Conservation (phyloP, 1,284 basidiomycete species). For the Ceratobasidium sp. region DNA sequence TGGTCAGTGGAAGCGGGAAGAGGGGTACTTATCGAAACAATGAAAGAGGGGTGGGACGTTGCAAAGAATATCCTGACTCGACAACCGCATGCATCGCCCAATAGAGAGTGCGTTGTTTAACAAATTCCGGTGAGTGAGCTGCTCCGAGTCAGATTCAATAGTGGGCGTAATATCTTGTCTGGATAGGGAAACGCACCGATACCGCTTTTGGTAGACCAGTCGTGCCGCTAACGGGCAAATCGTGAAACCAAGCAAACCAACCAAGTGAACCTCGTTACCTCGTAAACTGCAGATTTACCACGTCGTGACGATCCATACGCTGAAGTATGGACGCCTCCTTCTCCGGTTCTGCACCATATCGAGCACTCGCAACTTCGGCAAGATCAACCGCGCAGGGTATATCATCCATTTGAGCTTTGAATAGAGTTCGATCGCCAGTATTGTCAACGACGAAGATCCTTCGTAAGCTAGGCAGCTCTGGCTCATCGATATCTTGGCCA, state of each 20-base stretch:
- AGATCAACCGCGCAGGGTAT: slow-evolving; percentile 73
- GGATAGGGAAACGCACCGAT: slow-evolving; percentile 65
- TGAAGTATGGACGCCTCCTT: slow-evolving; percentile 54
- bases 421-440: slow-evolving; percentile 60
- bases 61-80: slow-evolving; percentile 75
- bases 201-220: slow-evolving; percentile 85
- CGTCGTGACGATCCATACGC: slow-evolving; percentile 68
- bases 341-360: slow-evolving; percentile 62
- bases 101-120: slow-evolving; percentile 84
- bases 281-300: slow-evolving; percentile 87
- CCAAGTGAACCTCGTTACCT: slow-evolving; percentile 64
- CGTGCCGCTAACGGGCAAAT: slow-evolving; percentile 70
- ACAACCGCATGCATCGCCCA: slow-evolving; percentile 77
- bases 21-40: slow-evolving; percentile 82
- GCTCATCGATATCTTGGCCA: slow-evolving; percentile 70
- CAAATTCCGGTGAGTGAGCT: slow-evolving; percentile 83
- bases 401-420: slow-evolving; percentile 62
- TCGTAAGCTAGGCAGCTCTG: slow-evolving; percentile 72
- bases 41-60: slow-evolving; percentile 87
- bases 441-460: slow-evolving; percentile 81
- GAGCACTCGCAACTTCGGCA: slow-evolving; percentile 70
- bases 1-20: background rate
- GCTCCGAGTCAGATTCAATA: background rate
- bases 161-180: slow-evolving; percentile 12
- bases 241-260: slow-evolving; percentile 6